These are phyloP conservation scores for Ophioceras dolichostomum DNA, from an alignment of 2,329 filamentous ascomycete species.

Conservation along the genomic window DNA sequence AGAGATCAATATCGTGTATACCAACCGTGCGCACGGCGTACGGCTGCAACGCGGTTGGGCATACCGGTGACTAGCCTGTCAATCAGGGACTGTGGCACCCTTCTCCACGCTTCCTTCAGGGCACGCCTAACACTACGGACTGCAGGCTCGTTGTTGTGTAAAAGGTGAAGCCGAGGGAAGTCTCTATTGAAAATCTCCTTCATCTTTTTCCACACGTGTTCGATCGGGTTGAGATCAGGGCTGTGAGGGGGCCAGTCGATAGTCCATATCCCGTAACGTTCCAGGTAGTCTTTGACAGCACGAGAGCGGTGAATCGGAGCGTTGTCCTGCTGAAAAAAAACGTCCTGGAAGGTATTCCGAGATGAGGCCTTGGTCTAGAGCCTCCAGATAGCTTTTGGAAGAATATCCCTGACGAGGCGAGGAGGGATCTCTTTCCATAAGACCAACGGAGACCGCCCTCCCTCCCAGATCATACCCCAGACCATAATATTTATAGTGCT, in stretches of 20 bases:
- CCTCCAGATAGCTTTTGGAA: background rate
- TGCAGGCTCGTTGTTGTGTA: background rate
- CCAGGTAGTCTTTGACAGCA: background rate
- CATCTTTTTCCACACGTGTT: slow-evolving; percentile 1
- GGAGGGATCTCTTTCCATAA: background rate
- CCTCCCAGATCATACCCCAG: background rate
- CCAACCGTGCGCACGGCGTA: background rate
- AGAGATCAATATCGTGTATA: background rate
- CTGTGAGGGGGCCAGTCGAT: background rate
- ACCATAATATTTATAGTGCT: background rate
- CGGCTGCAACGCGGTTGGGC: background rate
- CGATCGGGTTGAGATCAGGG: slow-evolving; percentile 2
- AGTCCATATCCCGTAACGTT: background rate
- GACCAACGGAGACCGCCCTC: background rate
- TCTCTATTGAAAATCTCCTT: slow-evolving; percentile 1
- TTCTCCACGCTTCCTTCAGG: background rate
- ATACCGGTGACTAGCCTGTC: background rate
- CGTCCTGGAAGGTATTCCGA: background rate
- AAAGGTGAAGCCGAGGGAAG: background rate
- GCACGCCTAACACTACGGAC: background rate
- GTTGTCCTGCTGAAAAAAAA: background rate
- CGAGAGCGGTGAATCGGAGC: background rate
- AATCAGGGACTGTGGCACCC: background rate
- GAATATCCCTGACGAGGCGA: background rate
- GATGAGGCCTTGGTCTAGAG: background rate